A percentile compares a stretch with the other conserved stretches of the same genome.
phyloP scores from a whole-genome alignment of 768 basidiomycete genomes.

The Russula earlei region DNA sequence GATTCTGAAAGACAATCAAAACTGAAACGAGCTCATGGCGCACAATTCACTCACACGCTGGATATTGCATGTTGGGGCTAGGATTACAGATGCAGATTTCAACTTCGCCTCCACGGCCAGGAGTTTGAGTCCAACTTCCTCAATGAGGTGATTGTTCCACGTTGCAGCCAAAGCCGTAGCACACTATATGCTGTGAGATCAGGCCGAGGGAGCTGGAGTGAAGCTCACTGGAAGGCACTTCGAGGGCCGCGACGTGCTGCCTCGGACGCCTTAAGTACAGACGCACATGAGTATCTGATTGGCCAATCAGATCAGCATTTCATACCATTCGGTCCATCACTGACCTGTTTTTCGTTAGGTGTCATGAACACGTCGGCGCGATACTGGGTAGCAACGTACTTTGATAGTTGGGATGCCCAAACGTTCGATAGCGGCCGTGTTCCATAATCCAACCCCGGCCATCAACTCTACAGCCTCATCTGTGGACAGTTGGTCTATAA shows the following conservation, averaged over 20 bases:
- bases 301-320: slow-evolving; percentile 12
- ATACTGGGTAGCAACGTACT: slow-evolving; percentile 27
- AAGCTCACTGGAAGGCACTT: slow-evolving; percentile 60
- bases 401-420: slow-evolving; percentile 67
- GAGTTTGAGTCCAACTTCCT: slow-evolving; percentile 51
- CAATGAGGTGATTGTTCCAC: slow-evolving; percentile 57
- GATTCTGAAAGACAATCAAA: slow-evolving; percentile 35
- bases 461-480: slow-evolving; percentile 68
- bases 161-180: slow-evolving; percentile 63
- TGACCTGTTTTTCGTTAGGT: slow-evolving; percentile 35
- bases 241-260: no score
- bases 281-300: background rate
- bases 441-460: slow-evolving; percentile 72
- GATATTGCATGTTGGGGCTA: slow-evolving; percentile 80
- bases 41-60: slow-evolving; percentile 46
- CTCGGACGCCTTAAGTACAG: slow-evolving; percentile 37
- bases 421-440: slow-evolving; percentile 54
- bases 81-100: slow-evolving; percentile 54
- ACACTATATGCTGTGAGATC: slow-evolving; percentile 29
- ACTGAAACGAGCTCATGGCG: background rate
- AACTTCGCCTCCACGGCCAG: slow-evolving; percentile 67
- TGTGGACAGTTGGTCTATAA: slow-evolving; percentile 57
- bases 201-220: background rate
- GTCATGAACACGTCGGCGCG: background rate
- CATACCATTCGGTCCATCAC: slow-evolving; percentile 72